Percentiles rank a stretch among this genome's conserved stretches.
These are phyloP conservation scores for Aspergillus baeticus DNA, from an alignment of 495 filamentous ascomycete species.

Conservation along the genomic window DNA sequence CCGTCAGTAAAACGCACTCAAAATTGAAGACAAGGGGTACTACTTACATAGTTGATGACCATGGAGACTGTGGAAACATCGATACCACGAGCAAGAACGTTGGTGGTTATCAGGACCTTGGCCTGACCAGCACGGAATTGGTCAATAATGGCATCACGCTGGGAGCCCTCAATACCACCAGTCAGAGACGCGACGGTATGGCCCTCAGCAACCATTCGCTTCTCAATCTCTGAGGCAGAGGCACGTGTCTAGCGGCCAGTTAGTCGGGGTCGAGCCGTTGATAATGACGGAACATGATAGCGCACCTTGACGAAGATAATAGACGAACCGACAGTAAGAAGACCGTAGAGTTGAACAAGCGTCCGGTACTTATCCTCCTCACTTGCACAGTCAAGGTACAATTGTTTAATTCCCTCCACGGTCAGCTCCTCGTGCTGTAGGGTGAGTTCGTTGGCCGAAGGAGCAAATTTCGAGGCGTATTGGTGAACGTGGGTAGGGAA, in stretches of 20 bases:
- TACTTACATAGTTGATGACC: constrained; percentile 86
- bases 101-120: constrained; percentile 98
- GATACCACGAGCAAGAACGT: constrained; percentile 94
- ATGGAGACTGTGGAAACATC: constrained; percentile 96
- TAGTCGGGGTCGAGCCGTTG: background rate
- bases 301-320: constrained; percentile 94
- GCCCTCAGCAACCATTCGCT: constrained; percentile 80
- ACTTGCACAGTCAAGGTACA: constrained; percentile 86
- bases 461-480: constrained; percentile 79
- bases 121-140: constrained; percentile 79
- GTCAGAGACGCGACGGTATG: constrained; percentile 89
- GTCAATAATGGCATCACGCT: constrained; percentile 84
- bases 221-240: constrained; percentile 78
- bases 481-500: constrained; percentile 81
- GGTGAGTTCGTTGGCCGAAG: constrained; percentile 82
- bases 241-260: constrained; percentile 60
- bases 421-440: constrained; percentile 89
- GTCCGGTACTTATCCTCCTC: constrained; percentile 83
- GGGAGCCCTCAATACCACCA: constrained; percentile 75
- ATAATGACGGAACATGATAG: constrained; percentile 7
- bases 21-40: background rate
- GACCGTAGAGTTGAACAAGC: constrained; percentile 86
- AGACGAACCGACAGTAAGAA: constrained; percentile 92
- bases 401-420: constrained; percentile 93
- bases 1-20: constrained; percentile 5